These are phyloP conservation scores for Curvularia spicifera DNA, from an alignment of 2,329 filamentous ascomycete species.

Conservation along the genomic window DNA sequence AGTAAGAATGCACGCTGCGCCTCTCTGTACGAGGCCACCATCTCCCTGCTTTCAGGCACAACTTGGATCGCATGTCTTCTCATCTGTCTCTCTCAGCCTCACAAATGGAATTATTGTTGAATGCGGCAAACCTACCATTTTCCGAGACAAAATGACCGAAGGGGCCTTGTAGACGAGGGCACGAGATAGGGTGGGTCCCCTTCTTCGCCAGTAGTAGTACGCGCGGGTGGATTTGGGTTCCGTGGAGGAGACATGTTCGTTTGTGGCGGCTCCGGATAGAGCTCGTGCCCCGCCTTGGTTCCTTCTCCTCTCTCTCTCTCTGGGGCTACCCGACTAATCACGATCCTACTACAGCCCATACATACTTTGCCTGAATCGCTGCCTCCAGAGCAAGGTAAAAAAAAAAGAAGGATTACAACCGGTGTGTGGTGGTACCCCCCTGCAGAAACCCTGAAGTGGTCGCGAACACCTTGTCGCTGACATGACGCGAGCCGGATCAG, in stretches of 20 bases:
- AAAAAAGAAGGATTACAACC: not conserved
- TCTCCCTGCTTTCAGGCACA: not conserved
- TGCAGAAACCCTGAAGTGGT: slow-evolving; percentile 2
- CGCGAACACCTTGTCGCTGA: slow-evolving; percentile 1
- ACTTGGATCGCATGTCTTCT: not conserved
- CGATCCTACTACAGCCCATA: not conserved
- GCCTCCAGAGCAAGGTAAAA: not conserved
- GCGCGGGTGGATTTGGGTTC: not conserved
- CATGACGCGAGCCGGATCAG: not conserved
- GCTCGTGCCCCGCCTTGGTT: slow-evolving; percentile 4
- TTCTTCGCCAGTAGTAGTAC: not conserved
- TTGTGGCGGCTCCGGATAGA: slow-evolving; percentile 1
- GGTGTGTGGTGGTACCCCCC: not conserved
- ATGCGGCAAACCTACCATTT: slow-evolving; percentile 1
- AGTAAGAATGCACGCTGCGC: not conserved
- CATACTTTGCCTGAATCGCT: not conserved
- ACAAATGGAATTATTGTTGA: not conserved
- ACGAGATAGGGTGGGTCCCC: not conserved
- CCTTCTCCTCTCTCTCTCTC: not conserved
- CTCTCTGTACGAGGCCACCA: not conserved
- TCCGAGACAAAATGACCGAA: not conserved
- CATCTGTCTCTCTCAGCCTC: not conserved
- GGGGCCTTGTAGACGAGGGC: not conserved
- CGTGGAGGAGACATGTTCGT: not conserved
- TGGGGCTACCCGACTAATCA: not conserved